Evolutionary conservation across 139 green algal species (phyloP).

Genomic region (Chloropicon primus): DNA sequence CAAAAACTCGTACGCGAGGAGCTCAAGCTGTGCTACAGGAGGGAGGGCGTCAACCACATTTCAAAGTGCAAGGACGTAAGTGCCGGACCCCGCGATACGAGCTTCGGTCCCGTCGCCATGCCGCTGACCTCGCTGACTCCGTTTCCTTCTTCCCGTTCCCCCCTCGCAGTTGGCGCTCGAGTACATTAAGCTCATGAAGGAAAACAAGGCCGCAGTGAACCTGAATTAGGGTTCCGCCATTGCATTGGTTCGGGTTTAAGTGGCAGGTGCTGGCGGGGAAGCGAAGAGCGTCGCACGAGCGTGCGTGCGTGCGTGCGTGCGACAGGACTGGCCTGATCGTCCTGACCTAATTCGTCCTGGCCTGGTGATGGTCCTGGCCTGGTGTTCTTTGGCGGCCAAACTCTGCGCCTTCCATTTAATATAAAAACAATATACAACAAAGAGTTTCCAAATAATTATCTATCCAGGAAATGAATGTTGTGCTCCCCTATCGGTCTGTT

Average conservation of each 20-base stretch:
- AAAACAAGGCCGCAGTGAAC: background rate
- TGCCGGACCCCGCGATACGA: no score
- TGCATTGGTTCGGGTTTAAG: background rate
- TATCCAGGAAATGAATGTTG: no score
- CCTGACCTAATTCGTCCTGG: no score
- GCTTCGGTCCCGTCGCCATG: no score
- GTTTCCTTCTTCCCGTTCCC: background rate
- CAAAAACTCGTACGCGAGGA: constrained; percentile 19
- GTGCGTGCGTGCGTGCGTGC: background rate
- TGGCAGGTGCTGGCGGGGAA: background rate
- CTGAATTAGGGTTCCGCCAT: background rate
- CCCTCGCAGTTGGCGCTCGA: background rate
- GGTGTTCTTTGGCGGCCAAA: no score
- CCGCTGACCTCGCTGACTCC: background rate
- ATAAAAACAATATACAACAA: no score
- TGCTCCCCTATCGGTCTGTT: background rate
- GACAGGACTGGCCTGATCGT: background rate
- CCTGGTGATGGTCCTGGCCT: no score
- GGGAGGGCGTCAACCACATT: constrained; percentile 24
- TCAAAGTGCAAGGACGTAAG: constrained; percentile 20
- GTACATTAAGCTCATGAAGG: background rate
- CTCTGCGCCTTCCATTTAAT: no score
- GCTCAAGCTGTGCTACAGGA: constrained; percentile 21
- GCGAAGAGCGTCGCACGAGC: background rate
- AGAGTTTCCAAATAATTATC: no score